Conservation (phyloP, 257 asterid species). For the Solanum medicagineum region DNA sequence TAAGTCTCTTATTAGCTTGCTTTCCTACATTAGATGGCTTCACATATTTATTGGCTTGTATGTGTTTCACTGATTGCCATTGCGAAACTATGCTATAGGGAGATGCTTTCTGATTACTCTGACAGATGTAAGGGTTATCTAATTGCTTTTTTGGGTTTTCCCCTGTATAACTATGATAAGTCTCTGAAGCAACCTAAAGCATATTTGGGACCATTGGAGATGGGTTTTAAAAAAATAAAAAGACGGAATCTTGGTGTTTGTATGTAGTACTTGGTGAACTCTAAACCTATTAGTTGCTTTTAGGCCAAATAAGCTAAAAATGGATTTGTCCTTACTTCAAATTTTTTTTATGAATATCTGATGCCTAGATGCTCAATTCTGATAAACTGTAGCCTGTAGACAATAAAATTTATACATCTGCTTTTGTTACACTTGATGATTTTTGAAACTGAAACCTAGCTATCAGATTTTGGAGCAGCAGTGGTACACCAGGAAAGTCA, state of each 20-base stretch:
- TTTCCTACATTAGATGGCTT: background rate
- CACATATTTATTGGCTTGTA: background rate
- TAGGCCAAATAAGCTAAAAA: background rate
- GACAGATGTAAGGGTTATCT: background rate
- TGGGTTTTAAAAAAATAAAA: background rate
- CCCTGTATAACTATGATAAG: background rate
- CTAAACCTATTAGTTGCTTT: background rate
- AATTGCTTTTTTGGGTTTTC: background rate
- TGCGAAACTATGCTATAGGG: background rate
- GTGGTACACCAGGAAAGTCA: conserved; percentile 17
- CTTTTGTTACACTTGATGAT: background rate
- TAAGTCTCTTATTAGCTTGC: conserved; percentile 6
- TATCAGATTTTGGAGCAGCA: conserved; percentile 74
- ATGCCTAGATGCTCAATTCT: background rate
- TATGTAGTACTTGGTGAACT: background rate
- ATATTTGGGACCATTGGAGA: background rate
- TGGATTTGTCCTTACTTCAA: background rate
- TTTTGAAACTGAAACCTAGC: conserved; percentile 17
- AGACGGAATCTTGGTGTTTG: background rate
- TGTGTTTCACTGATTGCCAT: background rate
- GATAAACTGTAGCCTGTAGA: background rate
- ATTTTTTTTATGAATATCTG: background rate
- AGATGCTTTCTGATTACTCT: background rate
- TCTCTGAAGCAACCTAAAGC: background rate
- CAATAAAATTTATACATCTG: background rate